Base-by-base conservation (phyloP, 371 early-diverging fungal genomes). In the Rhizopus microsporus region DNA sequence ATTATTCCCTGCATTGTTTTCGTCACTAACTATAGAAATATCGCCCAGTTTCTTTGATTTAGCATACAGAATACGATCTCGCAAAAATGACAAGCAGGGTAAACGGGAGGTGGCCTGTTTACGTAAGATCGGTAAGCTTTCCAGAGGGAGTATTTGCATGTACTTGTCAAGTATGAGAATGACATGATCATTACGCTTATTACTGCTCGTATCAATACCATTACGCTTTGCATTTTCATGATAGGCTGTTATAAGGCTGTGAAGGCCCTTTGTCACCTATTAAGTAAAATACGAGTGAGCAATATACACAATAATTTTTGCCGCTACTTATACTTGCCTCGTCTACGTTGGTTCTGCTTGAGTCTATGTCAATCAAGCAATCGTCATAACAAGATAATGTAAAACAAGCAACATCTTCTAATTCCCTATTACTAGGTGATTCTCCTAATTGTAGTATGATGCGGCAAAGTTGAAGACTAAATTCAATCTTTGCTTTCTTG, bases 81-180 rank as follows among this genome's bases (percentile, higher is more conserved):
- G 69, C 46, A 94, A 59, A 54, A 94, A 83, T 6, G 87, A 79
- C 4, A 94, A 60, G 7, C 90, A 92, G 0, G 94, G 94, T 43
- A 94, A 42, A 12, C 97, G 85, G 6, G 93, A 94, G 0, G 91
- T 86, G 0, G 96, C 74, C 49, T 77, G 78, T 1, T 68, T 66
- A 10, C 91, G 82, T 43, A 97, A 57, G 31, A 74, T 69, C 0
- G 93, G 92, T 49, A 93, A 60, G 39, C 85, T 88, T 68, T 97
- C 97, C 85, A 94, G 88, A 0, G 97, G 97, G 4, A 95, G 69
- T 54, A 70, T 73, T 56, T 95, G 93, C 0, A 87, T 66, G 58
- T 90, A 72, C 57, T 90, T 91, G 66, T 95, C 96, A 37, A 91
- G 75, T 4, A 95, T 85, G 42, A 97, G 65, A 34, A 97, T 84